Conservation (phyloP, 805 yeast genomes). For the Candida pini region DNA sequence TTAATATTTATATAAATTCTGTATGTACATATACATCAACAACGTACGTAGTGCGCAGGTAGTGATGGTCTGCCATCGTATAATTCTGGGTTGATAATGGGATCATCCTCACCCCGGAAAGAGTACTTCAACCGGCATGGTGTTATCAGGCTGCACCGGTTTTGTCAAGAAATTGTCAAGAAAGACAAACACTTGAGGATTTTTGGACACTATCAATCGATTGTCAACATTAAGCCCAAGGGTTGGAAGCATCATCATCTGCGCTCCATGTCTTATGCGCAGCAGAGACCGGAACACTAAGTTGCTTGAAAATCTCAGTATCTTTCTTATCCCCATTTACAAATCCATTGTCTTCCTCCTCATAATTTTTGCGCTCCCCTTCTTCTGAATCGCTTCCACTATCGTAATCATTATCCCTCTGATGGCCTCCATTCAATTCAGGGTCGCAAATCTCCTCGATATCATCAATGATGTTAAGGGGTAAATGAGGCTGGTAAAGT, state of each 20-base stretch:
- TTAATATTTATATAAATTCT: no score
- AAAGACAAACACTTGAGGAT: no score
- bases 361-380: constrained; percentile 1
- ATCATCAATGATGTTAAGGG: constrained; percentile 63
- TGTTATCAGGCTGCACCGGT: no score
- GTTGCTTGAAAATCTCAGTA: constrained; percentile 43
- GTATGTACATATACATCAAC: no score
- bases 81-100: no score
- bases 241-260: constrained; percentile 57
- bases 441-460: constrained; percentile 62
- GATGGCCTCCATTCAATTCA: constrained; percentile 16
- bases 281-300: constrained; percentile 43
- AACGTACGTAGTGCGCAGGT: no score
- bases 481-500: constrained; percentile 66
- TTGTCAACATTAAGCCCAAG: no score
- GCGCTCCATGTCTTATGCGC: constrained; percentile 51
- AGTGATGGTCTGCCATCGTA: no score
- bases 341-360: constrained; percentile 10
- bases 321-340: constrained; percentile 25
- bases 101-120: no score
- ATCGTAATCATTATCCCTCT: constrained; percentile 9
- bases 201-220: no score
- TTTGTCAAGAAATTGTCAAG: no score
- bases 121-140: no score
- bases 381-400: constrained; percentile 9